Evolutionary conservation across 2,329 filamentous ascomycete genomes (phyloP).

Genomic region (Clonostachys chloroleuca): DNA sequence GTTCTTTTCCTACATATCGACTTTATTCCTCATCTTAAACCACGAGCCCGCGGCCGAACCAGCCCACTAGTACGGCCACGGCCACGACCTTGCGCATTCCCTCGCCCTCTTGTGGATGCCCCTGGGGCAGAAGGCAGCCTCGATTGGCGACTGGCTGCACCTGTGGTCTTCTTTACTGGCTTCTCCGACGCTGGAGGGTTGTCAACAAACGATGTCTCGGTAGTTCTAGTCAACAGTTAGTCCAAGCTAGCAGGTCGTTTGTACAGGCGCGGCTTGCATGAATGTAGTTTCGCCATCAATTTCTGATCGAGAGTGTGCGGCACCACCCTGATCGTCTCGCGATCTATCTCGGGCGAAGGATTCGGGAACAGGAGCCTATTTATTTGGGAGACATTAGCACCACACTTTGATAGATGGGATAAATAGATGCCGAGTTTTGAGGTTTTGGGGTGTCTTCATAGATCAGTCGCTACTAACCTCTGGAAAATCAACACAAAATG

Average conservation of each 20-base stretch:
- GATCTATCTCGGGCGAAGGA: constrained; percentile 70
- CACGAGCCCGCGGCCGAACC: constrained; percentile 38
- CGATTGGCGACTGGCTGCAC: constrained; percentile 36
- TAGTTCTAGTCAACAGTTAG: constrained; percentile 57
- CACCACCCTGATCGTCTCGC: constrained; percentile 40
- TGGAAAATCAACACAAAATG: constrained; percentile 95
- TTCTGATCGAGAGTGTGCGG: constrained; percentile 20
- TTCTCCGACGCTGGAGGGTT: constrained; percentile 63
- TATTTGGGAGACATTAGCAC: not conserved
- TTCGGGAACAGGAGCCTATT: constrained; percentile 78
- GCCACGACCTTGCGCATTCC: constrained; percentile 8
- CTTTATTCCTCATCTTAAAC: constrained; percentile 29
- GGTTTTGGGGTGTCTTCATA: not conserved
- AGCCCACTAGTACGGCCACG: constrained; percentile 38
- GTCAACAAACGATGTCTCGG: constrained; percentile 86
- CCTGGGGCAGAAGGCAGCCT: constrained; percentile 42
- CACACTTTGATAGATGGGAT: not conserved
- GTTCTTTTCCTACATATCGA: not conserved
- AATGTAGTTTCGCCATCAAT: constrained; percentile 75
- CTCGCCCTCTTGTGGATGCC: constrained; percentile 19
- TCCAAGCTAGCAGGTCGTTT: constrained; percentile 2
- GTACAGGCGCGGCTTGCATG: constrained; percentile 51
- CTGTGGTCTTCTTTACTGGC: constrained; percentile 38
- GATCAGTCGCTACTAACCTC: constrained; percentile 54
- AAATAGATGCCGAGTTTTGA: not conserved